Conservation (phyloP, 257 asterid genomes). For the Solanum bulbocastanum region DNA sequence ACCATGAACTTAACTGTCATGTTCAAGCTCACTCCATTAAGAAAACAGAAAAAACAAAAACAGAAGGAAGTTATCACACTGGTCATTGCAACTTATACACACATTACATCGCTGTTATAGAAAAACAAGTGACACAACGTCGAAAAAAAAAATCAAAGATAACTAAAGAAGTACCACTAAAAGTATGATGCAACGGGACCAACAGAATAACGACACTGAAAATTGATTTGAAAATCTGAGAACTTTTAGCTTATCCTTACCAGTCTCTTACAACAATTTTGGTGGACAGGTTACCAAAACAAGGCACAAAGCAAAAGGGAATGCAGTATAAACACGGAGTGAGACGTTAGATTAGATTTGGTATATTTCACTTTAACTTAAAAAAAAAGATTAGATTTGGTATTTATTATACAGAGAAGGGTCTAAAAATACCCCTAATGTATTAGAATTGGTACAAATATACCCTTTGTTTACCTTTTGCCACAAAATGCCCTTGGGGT, state of each 20-base stretch:
- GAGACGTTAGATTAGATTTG: neutral
- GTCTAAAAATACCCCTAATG: no score
- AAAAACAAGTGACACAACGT: neutral
- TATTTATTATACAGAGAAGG: no score
- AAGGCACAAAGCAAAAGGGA: neutral
- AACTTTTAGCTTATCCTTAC: neutral
- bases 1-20: neutral
- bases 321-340: neutral
- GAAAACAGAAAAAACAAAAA: neutral
- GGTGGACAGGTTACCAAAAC: neutral
- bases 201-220: neutral
- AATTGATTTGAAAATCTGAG: neutral
- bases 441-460: no score
- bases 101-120: neutral
- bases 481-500: no score
- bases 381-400: neutral
- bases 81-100: neutral
- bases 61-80: neutral
- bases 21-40: neutral
- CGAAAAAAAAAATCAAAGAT: neutral
- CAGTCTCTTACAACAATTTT: neutral
- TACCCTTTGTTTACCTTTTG: no score
- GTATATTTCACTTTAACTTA: neutral
- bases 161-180: neutral
- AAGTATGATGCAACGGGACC: neutral